A percentile compares a stretch with the other conserved stretches of the same genome.
phyloP scores from a whole-genome alignment of 805 yeast species.

The Sungouiella thailandica region DNA sequence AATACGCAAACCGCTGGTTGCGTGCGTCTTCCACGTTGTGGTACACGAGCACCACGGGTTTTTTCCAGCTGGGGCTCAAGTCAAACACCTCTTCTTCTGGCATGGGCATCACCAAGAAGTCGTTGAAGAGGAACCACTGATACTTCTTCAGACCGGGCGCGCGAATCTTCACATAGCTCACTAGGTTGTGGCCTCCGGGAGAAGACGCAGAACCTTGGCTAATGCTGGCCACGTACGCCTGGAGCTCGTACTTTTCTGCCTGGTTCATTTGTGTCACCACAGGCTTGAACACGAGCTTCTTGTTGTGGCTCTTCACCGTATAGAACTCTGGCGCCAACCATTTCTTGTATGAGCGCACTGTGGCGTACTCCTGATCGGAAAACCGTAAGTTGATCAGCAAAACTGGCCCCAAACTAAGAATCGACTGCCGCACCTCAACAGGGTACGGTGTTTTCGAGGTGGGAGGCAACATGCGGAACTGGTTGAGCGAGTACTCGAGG shows the following conservation, averaged over 20 bases:
- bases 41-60: constrained; percentile 68
- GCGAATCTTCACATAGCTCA: constrained; percentile 50
- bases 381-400: constrained; percentile 58
- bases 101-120: constrained; percentile 76
- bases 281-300: constrained; percentile 32
- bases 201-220: constrained; percentile 38
- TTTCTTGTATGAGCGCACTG: constrained; percentile 42
- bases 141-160: constrained; percentile 19
- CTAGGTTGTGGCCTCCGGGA: constrained; percentile 49
- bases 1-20: constrained; percentile 40
- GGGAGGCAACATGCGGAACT: constrained; percentile 48
- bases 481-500: constrained; percentile 58
- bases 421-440: constrained; percentile 48
- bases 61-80: constrained; percentile 73
- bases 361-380: constrained; percentile 48
- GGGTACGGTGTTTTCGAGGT: constrained; percentile 22
- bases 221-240: constrained; percentile 69
- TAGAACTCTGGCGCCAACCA: constrained; percentile 66
- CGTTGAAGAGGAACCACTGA: constrained; percentile 84
- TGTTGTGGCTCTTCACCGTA: constrained; percentile 28
- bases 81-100: constrained; percentile 75
- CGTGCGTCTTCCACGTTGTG: constrained; percentile 42
- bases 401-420: constrained; percentile 59
- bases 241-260: constrained; percentile 50
- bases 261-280: constrained; percentile 22